phyloP scores from a whole-genome alignment of 2,329 filamentous ascomycete genomes.

The Clarireedia hainanense region DNA sequence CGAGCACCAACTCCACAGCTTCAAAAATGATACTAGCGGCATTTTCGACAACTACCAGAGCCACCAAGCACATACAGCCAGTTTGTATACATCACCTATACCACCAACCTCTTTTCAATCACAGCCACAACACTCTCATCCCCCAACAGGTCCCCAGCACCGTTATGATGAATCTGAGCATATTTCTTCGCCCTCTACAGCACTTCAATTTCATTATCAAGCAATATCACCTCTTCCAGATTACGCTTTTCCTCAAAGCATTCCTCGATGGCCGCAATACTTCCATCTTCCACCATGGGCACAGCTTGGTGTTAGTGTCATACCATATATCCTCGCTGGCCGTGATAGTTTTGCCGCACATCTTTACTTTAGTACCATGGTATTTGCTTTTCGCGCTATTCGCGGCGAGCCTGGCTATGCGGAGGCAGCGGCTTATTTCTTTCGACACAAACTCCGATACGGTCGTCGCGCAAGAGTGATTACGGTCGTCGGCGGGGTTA shows the following conservation, averaged over 20 bases:
- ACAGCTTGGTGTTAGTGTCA: background rate
- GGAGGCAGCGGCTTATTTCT: conserved; percentile 5
- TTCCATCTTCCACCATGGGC: background rate
- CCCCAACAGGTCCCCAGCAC: too few species aligned
- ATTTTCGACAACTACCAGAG: too few species aligned
- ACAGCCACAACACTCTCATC: too few species aligned
- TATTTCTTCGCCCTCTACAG: too few species aligned
- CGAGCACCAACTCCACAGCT: too few species aligned
- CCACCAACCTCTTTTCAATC: too few species aligned
- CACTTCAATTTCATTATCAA: background rate
- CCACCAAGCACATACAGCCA: too few species aligned
- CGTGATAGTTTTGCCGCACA: conserved; percentile 14
- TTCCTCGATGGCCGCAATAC: background rate
- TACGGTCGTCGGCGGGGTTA: background rate
- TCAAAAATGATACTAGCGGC: too few species aligned
- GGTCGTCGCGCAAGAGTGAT: background rate
- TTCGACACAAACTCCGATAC: conserved; percentile 12
- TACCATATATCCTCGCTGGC: conserved; percentile 16
- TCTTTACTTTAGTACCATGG: conserved; percentile 16
- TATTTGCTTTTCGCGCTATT: conserved; percentile 5
- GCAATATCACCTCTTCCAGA: background rate
- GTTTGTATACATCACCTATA: too few species aligned
- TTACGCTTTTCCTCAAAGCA: background rate
- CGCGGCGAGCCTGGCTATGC: conserved; percentile 1
- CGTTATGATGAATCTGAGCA: too few species aligned